Percentiles rank a stretch among this genome's conserved stretches.
phyloP scores from a whole-genome alignment of 306 rosid species.

The Crotalaria pallida region DNA sequence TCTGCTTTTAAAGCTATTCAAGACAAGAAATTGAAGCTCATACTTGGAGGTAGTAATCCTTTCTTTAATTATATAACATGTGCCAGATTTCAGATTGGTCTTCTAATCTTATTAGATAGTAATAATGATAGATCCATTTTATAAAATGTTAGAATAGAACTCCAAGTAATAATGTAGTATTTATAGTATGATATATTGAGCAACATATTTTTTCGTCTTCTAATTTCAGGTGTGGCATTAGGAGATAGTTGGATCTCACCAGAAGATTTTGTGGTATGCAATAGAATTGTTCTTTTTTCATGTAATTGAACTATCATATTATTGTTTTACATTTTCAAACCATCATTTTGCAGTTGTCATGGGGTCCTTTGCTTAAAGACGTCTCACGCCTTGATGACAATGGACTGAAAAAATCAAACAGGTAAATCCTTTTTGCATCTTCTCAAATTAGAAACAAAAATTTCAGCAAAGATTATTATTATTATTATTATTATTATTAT shows the following conservation, averaged over 20 bases:
- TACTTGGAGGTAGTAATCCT: slow-evolving; percentile 61
- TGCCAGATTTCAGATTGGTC: background rate
- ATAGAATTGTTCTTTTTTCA: background rate
- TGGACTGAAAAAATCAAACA: slow-evolving; percentile 53
- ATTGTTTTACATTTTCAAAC: background rate
- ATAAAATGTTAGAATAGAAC: background rate
- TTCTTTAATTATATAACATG: background rate
- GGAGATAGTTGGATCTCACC: slow-evolving; percentile 99
- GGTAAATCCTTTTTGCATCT: slow-evolving; percentile 29
- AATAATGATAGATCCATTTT: background rate
- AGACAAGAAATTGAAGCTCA: slow-evolving; percentile 47
- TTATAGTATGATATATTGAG: background rate
- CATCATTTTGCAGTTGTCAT: slow-evolving; percentile 53
- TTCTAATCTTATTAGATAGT: background rate
- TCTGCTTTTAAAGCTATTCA: slow-evolving; percentile 58
- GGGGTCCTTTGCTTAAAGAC: slow-evolving; percentile 96
- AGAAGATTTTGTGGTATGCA: slow-evolving; percentile 75
- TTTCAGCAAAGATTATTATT: background rate
- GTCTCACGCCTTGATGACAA: slow-evolving; percentile 65
- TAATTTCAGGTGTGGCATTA: slow-evolving; percentile 67
- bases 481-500: background rate
- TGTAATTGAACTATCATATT: background rate
- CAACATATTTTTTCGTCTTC: background rate
- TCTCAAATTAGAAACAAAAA: slow-evolving; percentile 3
- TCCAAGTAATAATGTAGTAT: no score